These are phyloP conservation scores for Annulohypoxylon stygium DNA, from an alignment of 495 filamentous ascomycete species.

Conservation along the genomic window DNA sequence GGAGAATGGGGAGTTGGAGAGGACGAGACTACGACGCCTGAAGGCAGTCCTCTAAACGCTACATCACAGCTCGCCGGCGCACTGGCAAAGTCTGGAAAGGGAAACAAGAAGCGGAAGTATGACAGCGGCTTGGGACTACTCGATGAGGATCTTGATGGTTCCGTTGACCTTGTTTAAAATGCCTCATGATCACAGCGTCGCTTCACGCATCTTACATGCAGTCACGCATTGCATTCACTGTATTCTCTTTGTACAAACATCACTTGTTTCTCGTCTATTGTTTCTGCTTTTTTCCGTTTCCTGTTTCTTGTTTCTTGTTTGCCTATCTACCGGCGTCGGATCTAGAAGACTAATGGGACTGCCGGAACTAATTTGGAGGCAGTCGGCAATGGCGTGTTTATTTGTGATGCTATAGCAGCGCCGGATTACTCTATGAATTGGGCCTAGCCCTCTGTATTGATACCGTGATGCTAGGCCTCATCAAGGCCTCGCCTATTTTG, in stretches of 20 bases:
- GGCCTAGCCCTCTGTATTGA: slow-evolving; percentile 1
- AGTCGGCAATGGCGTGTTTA: slow-evolving; percentile 7
- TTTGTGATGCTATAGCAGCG: slow-evolving; percentile 18
- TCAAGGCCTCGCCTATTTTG: neutral
- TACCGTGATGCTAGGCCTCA: slow-evolving; percentile 9
- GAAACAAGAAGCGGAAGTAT: slow-evolving; percentile 62
- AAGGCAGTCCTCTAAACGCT: slow-evolving; percentile 29
- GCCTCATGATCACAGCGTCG: neutral
- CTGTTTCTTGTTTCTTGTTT: slow-evolving; percentile 10
- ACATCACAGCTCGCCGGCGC: slow-evolving; percentile 51
- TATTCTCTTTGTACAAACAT: slow-evolving; percentile 28
- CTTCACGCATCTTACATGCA: slow-evolving; percentile 15
- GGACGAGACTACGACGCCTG: slow-evolving; percentile 27
- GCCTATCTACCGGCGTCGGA: slow-evolving; percentile 21
- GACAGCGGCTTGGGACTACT: slow-evolving; percentile 74
- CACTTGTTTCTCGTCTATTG: slow-evolving; percentile 11
- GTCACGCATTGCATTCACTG: neutral
- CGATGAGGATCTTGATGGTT: slow-evolving; percentile 68
- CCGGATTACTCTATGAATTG: slow-evolving; percentile 9
- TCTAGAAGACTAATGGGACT: slow-evolving; percentile 13
- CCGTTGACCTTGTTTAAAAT: slow-evolving; percentile 33
- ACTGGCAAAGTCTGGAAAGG: slow-evolving; percentile 48
- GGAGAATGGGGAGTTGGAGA: slow-evolving; percentile 5
- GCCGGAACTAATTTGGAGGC: slow-evolving; percentile 20
- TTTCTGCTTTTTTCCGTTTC: neutral